Base-by-base conservation (phyloP, 331 rosid species). In the Dryas integrifolia region DNA sequence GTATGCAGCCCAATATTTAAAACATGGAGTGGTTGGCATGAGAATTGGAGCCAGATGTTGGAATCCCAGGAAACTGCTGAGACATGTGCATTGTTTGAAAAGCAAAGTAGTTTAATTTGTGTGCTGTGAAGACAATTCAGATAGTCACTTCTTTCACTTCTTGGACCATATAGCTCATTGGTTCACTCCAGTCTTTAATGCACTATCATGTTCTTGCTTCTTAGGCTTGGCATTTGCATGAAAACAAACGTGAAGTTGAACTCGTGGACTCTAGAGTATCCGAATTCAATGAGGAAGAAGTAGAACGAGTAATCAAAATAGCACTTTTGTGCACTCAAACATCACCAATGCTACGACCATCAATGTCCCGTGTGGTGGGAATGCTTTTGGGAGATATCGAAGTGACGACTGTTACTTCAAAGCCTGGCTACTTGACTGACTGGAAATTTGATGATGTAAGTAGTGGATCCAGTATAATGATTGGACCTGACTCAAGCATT, bases 151-250 rank as follows among this genome's bases (percentile, higher is more conserved):
- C 43, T 5, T 26, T 30, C 9, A 16, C 43, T 58, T 24, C 24
- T 57, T 13, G 13, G 12, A 26, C 61, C 61, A 57, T 24, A 9
- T 5, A 57, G 16, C 24, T 21, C 24, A 21, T 30, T 30, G 35
- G 35, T 43, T 58, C 43, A 58, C 61, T 58, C 63, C 16, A 5
- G 26, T 11, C n/a, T 6, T 16, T 16, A 26, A 4, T 52, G 2
- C 6, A 13, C 9, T 13, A 14, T 63, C 70, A 38, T 38, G 77
- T 38, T 72, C 47, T 44, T 52, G 26, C 50, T 57, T 61, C 48
- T 26, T 69, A 88, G 93, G 92, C 88, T 38, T 92, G 98, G 97
- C 65, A 84, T 9, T 84, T 92, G 67, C 92, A 85, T 57, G 98
- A 92, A 75, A 76, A 65, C 55, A 82, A 84, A 44, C 1, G 49